Conservation (phyloP, 495 filamentous ascomycete species). For the Neurospora cerealis region DNA sequence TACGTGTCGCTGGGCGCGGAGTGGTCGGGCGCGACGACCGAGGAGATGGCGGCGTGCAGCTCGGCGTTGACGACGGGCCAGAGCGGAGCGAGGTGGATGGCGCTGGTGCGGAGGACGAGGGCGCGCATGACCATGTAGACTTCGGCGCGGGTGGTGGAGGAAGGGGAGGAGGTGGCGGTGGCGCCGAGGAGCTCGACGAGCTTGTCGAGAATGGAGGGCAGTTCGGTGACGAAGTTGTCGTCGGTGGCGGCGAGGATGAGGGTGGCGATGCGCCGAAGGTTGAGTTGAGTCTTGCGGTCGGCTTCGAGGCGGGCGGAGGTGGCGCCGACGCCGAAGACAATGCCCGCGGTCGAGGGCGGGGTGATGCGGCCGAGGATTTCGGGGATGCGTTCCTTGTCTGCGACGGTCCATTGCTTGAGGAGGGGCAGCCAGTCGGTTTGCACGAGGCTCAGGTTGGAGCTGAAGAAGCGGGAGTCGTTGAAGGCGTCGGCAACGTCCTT, state of each 20-base stretch:
- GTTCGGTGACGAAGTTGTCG: constrained; percentile 71
- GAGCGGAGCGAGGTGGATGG: constrained; percentile 66
- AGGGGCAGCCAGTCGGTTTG: constrained; percentile 72
- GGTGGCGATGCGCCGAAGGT: constrained; percentile 71
- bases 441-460: constrained; percentile 51
- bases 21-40: constrained; percentile 58
- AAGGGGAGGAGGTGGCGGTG: constrained; percentile 84
- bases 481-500: constrained; percentile 88
- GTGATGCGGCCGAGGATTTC: constrained; percentile 72
- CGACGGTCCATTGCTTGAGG: constrained; percentile 68
- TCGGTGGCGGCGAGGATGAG: constrained; percentile 61
- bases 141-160: constrained; percentile 78
- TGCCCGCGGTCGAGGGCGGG: constrained; percentile 85
- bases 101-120: constrained; percentile 61
- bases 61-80: constrained; percentile 90
- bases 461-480: constrained; percentile 80
- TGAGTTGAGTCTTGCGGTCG: constrained; percentile 86
- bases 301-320: constrained; percentile 89
- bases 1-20: constrained; percentile 55
- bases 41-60: constrained; percentile 70
- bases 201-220: constrained; percentile 68
- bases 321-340: constrained; percentile 95
- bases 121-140: constrained; percentile 83
- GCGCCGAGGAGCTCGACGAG: constrained; percentile 76
- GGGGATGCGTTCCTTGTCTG: constrained; percentile 78